Evolutionary conservation across 352 stramenopile species (phyloP).

Genomic region (Globisporangium sylvaticum): DNA sequence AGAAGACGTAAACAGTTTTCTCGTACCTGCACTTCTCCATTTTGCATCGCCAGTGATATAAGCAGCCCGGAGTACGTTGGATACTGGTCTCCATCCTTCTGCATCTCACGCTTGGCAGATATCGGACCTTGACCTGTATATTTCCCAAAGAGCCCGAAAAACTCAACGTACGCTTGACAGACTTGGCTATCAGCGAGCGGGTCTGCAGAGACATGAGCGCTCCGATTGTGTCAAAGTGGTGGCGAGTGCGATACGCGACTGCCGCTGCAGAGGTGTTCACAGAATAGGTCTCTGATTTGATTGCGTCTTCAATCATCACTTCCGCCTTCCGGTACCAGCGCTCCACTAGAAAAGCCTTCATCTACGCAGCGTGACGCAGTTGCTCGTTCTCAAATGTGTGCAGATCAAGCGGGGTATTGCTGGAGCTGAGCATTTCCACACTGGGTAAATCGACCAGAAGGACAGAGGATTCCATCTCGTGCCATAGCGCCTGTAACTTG

Average conservation of each 20-base stretch:
- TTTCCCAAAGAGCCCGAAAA: constrained; percentile 61
- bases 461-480: constrained; percentile 43
- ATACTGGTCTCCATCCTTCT: neutral
- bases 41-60: constrained; percentile 7
- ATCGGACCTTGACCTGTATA: neutral
- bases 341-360: constrained; percentile 47
- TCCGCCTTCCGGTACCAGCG: constrained; percentile 54
- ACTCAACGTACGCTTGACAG: constrained; percentile 58
- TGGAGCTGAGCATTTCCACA: constrained; percentile 19
- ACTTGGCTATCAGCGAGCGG: constrained; percentile 58
- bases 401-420: constrained; percentile 35
- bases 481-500: constrained; percentile 56
- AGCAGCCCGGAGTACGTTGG: constrained; percentile 7
- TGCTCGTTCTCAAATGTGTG: constrained; percentile 52
- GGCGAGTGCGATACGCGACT: constrained; percentile 26
- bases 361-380: constrained; percentile 36
- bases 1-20: neutral
- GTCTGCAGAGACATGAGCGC: constrained; percentile 77
- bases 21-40: constrained; percentile 13
- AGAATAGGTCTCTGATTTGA: constrained; percentile 25
- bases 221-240: constrained; percentile 58
- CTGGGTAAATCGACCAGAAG: constrained; percentile 47
- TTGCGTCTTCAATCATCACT: constrained; percentile 40
- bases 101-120: neutral
- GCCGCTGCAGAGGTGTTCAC: constrained; percentile 20